These are phyloP conservation scores for Aureobasidium zeae DNA, from an alignment of 2,329 filamentous ascomycete genomes.

Conservation along the genomic window DNA sequence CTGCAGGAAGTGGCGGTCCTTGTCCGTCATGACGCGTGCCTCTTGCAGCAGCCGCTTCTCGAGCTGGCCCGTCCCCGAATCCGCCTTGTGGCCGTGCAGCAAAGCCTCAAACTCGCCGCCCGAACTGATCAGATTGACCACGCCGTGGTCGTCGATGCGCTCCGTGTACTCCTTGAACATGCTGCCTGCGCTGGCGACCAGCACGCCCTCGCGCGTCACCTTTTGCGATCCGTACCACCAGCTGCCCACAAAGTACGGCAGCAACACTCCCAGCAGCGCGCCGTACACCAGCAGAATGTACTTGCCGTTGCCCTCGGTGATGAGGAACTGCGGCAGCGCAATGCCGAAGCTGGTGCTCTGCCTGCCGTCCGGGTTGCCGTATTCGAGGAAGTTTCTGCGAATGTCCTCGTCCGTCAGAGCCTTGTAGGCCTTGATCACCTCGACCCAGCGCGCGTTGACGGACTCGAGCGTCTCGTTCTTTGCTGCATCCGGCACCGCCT, in stretches of 20 bases:
- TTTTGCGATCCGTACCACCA: constrained; percentile 99
- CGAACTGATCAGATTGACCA: constrained; percentile 70
- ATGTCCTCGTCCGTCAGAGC: constrained; percentile 94
- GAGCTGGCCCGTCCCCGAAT: constrained; percentile 70
- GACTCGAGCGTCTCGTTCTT: constrained; percentile 84
- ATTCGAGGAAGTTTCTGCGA: constrained; percentile 93
- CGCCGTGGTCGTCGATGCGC: constrained; percentile 66
- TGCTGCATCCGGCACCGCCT: constrained; percentile 68
- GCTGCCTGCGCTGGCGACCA: constrained; percentile 88
- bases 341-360: constrained; percentile 98
- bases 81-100: constrained; percentile 67
- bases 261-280: constrained; percentile 72
- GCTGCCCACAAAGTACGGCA: constrained; percentile 87
- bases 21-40: constrained; percentile 53
- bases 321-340: constrained; percentile 82
- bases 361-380: constrained; percentile 93
- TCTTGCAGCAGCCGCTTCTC: constrained; percentile 69
- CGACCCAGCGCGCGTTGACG: constrained; percentile 82
- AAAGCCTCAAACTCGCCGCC: constrained; percentile 77
- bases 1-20: constrained; percentile 68
- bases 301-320: constrained; percentile 89
- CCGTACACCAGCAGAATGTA: constrained; percentile 90
- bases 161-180: constrained; percentile 91
- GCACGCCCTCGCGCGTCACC: constrained; percentile 84
- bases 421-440: constrained; percentile 96